Conservation (phyloP, 208 protist genomes). For the Leishmania martiniquensis region DNA sequence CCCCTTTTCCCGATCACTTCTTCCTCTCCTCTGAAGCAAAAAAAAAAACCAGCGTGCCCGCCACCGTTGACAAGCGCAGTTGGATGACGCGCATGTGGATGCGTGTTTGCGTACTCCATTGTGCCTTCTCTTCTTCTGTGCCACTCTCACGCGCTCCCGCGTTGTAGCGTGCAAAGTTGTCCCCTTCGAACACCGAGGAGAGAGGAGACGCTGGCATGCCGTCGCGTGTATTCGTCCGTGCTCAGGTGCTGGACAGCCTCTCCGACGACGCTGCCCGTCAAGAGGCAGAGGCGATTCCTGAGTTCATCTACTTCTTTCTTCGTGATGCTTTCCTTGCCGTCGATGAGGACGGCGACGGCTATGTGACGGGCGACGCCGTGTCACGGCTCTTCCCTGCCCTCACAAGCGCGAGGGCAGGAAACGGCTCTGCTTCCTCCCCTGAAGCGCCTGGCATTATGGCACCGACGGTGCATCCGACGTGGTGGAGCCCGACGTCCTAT, state of each 20-base stretch:
- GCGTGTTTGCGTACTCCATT: background rate
- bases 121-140: slow-evolving; percentile 3
- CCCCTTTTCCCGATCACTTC: background rate
- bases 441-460: slow-evolving; percentile 6
- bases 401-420: background rate
- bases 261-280: slow-evolving; percentile 25
- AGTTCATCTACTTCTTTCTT: slow-evolving; percentile 36
- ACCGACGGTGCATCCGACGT: slow-evolving; percentile 17
- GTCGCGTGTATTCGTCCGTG: slow-evolving; percentile 24
- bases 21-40: background rate
- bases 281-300: slow-evolving; percentile 30
- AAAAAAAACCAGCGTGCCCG: no score
- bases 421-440: background rate
- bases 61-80: background rate
- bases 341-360: slow-evolving; percentile 26
- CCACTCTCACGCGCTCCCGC: background rate
- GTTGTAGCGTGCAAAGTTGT: background rate
- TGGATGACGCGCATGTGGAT: background rate
- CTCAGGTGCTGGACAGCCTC: slow-evolving; percentile 18
- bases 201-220: slow-evolving; percentile 10
- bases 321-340: slow-evolving; percentile 37
- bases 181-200: background rate
- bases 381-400: slow-evolving; percentile 9
- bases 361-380: slow-evolving; percentile 26
- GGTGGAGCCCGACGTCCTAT: slow-evolving; percentile 19